Evolutionary conservation across 495 filamentous ascomycete genomes (phyloP).

Genomic region (Acidomyces sp.): DNA sequence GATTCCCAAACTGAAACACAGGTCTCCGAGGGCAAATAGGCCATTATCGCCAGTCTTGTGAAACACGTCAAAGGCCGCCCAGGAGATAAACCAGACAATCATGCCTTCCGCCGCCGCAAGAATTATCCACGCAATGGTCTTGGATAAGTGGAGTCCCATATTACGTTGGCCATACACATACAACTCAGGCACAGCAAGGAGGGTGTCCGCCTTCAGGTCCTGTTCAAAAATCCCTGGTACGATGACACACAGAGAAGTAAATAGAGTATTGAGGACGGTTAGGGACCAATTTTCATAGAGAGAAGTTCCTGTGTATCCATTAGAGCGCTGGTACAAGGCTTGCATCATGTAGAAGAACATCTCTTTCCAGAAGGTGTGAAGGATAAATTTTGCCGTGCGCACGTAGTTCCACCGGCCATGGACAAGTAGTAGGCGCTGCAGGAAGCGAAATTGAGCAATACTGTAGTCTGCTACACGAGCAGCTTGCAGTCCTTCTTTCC

Average conservation of each 20-base stretch:
- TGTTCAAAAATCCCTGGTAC: slow-evolving; percentile 86
- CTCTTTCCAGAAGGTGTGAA: slow-evolving; percentile 31
- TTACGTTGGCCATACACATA: slow-evolving; percentile 73
- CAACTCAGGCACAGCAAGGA: slow-evolving; percentile 81
- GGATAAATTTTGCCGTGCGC: slow-evolving; percentile 76
- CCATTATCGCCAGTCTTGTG: slow-evolving; percentile 54
- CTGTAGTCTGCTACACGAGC: slow-evolving; percentile 84
- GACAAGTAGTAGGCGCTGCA: slow-evolving; percentile 71
- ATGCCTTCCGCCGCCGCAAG: slow-evolving; percentile 67
- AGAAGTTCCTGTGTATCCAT: slow-evolving; percentile 80
- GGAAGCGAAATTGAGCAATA: slow-evolving; percentile 84
- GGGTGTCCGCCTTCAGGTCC: slow-evolving; percentile 64
- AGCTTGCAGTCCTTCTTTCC: slow-evolving; percentile 85
- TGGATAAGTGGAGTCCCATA: slow-evolving; percentile 62
- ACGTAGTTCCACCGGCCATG: slow-evolving; percentile 93
- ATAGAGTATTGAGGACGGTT: slow-evolving; percentile 89
- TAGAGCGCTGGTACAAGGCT: slow-evolving; percentile 71
- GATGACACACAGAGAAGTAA: slow-evolving; percentile 85
- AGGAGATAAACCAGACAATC: slow-evolving; percentile 66
- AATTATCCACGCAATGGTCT: slow-evolving; percentile 72
- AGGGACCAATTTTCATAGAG: slow-evolving; percentile 80
- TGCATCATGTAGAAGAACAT: slow-evolving; percentile 70
- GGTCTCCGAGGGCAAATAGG: slow-evolving; percentile 64
- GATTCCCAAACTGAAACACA: slow-evolving; percentile 64
- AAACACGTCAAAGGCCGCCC: slow-evolving; percentile 52